Conservation (phyloP, 208 protist species). For the Borovskyia barvae region DNA sequence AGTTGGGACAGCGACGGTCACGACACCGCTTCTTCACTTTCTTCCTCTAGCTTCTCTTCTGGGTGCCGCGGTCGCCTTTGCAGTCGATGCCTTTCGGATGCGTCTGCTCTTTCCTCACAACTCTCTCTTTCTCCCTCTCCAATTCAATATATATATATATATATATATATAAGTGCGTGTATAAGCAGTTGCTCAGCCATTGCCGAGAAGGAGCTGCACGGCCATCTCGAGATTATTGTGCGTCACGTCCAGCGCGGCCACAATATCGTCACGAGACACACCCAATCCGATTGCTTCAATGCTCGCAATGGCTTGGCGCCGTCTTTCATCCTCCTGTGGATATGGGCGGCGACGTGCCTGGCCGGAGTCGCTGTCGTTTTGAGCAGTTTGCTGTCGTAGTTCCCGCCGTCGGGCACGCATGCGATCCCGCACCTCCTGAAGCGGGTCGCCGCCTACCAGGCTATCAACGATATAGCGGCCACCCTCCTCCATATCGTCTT, state of each 20-base stretch:
- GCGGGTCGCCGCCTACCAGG: constrained; percentile 11
- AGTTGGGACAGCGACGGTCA: too few relatives aligned
- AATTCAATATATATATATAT: neutral
- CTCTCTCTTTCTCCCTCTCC: too few relatives aligned
- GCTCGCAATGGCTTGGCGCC: constrained; percentile 27
- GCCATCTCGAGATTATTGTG: constrained; percentile 52
- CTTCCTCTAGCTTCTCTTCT: too few relatives aligned
- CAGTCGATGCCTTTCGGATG: too few relatives aligned
- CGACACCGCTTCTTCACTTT: too few relatives aligned
- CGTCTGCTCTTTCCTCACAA: neutral
- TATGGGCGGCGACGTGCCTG: neutral
- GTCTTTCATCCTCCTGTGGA: constrained; percentile 8
- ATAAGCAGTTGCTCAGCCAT: neutral
- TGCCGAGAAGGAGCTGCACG: constrained; percentile 51
- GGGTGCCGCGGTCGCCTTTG: too few relatives aligned
- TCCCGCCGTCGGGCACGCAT: constrained; percentile 17
- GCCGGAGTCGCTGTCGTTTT: neutral
- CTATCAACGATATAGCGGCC: constrained; percentile 58
- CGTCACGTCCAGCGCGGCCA: constrained; percentile 33
- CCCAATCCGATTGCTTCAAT: constrained; percentile 56
- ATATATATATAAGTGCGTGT: neutral
- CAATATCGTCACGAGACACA: constrained; percentile 39
- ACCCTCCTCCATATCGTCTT: too few relatives aligned
- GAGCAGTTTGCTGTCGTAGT: neutral
- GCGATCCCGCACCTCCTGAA: constrained; percentile 18